These are phyloP conservation scores for Magnaporthiopsis poae DNA, from an alignment of 2,329 filamentous ascomycete species.

Conservation along the genomic window DNA sequence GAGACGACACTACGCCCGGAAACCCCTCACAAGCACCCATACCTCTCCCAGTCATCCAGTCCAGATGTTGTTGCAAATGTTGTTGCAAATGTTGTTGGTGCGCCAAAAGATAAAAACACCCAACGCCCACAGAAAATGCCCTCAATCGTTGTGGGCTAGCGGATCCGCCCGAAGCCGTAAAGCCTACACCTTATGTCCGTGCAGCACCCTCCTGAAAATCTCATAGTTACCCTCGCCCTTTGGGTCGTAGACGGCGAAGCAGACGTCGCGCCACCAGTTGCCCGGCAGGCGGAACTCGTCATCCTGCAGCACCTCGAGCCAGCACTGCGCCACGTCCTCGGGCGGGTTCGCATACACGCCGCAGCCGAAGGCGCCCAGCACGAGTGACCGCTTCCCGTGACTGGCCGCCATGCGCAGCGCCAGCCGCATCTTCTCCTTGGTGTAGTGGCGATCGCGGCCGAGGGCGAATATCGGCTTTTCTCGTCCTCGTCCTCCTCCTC, in stretches of 20 bases:
- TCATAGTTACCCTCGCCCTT: slow-evolving; percentile 39
- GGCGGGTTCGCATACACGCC: slow-evolving; percentile 57
- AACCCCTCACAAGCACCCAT: too few species aligned
- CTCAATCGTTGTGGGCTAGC: too few species aligned
- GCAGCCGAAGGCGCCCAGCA: slow-evolving; percentile 61
- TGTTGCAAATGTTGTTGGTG: too few species aligned
- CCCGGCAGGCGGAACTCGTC: slow-evolving; percentile 43
- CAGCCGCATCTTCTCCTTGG: slow-evolving; percentile 54
- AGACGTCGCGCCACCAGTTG: slow-evolving; percentile 53
- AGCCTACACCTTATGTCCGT: slow-evolving; percentile 23
- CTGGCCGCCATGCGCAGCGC: slow-evolving; percentile 49
- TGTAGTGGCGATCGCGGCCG: slow-evolving; percentile 38
- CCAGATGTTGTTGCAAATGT: too few species aligned
- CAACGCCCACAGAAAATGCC: too few species aligned
- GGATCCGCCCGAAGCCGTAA: too few species aligned
- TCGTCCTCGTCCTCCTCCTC: slow-evolving; percentile 5
- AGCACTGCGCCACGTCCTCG: slow-evolving; percentile 52
- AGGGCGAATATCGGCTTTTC: slow-evolving; percentile 27
- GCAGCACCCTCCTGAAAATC: slow-evolving; percentile 36
- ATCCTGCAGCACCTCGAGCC: slow-evolving; percentile 50
- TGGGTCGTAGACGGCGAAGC: slow-evolving; percentile 52
- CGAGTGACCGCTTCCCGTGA: slow-evolving; percentile 46
- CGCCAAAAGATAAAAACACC: too few species aligned
- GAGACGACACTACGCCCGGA: too few species aligned
- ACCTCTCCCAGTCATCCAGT: too few species aligned